These are phyloP conservation scores for Rhizophlyctis rosea DNA, from an alignment of 192 early-diverging fungal species.

Conservation along the genomic window DNA sequence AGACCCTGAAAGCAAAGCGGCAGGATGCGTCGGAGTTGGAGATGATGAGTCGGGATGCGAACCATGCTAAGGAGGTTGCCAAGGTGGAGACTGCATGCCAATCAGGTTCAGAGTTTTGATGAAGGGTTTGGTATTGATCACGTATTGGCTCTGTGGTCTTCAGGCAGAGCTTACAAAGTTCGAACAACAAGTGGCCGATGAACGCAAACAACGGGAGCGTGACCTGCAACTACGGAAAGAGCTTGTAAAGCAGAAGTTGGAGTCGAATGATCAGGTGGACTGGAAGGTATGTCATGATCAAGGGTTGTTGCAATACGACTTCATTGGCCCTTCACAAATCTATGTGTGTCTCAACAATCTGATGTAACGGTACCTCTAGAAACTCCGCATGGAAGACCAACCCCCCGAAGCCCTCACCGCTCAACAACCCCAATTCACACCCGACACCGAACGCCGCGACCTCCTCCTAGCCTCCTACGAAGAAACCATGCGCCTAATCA, in stretches of 20 bases:
- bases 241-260: conserved; percentile 59
- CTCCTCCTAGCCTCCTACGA: conserved; percentile 54
- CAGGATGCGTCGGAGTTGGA: conserved; percentile 58
- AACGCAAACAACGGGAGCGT: conserved; percentile 56
- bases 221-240: conserved; percentile 51
- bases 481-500: conserved; percentile 61
- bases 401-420: conserved; percentile 24
- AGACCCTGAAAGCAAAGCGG: conserved; percentile 50
- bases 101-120: neutral
- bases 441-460: conserved; percentile 55
- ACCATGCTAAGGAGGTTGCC: conserved; percentile 61
- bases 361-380: conserved; percentile 8
- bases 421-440: conserved; percentile 40
- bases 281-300: conserved; percentile 37
- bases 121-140: conserved; percentile 3
- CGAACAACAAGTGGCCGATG: conserved; percentile 62
- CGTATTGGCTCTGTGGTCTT: conserved; percentile 4
- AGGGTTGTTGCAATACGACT: conserved; percentile 11
- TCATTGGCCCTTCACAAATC: conserved; percentile 3
- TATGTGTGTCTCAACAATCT: neutral
- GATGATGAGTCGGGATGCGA: conserved; percentile 59
- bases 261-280: conserved; percentile 53
- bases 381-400: conserved; percentile 45
- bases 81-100: conserved; percentile 28
- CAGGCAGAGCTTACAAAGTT: conserved; percentile 53